Conservation (phyloP, 2,329 filamentous ascomycete species). For the Fusarium protoensiforme region DNA sequence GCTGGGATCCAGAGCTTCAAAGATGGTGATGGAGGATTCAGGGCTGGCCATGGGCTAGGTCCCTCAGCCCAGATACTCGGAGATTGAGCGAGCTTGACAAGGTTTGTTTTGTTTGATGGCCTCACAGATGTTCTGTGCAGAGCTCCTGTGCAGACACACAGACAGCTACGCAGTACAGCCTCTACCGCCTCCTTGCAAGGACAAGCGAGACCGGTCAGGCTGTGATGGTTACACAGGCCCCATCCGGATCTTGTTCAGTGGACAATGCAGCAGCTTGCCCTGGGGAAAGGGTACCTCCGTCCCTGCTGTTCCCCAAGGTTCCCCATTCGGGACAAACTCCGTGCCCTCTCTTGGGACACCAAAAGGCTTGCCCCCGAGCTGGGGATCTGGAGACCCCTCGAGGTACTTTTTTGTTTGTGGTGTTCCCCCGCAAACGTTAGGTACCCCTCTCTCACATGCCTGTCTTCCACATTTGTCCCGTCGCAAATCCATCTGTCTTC, state of each 20-base stretch:
- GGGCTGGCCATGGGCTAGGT: conserved; percentile 11
- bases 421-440: conserved; percentile 23
- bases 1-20: conserved; percentile 12
- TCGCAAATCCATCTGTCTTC: background rate
- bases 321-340: conserved; percentile 33
- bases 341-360: conserved; percentile 19
- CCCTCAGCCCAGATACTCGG: conserved; percentile 12
- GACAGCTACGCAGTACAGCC: background rate
- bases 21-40: conserved; percentile 1
- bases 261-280: background rate
- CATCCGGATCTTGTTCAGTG: background rate
- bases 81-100: conserved; percentile 12
- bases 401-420: conserved; percentile 35
- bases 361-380: conserved; percentile 35
- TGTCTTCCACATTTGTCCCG: conserved; percentile 22
- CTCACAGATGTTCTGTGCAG: background rate
- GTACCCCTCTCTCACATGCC: conserved; percentile 41
- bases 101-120: conserved; percentile 1
- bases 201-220: conserved; percentile 17
- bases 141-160: background rate
- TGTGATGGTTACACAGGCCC: conserved; percentile 15
- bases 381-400: conserved; percentile 33
- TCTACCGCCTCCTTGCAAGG: conserved; percentile 13
- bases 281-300: background rate
- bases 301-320: conserved; percentile 22